Conservation (phyloP, 225 moss, liverwort and hornwort genomes). For the Anthoceros angustus region DNA sequence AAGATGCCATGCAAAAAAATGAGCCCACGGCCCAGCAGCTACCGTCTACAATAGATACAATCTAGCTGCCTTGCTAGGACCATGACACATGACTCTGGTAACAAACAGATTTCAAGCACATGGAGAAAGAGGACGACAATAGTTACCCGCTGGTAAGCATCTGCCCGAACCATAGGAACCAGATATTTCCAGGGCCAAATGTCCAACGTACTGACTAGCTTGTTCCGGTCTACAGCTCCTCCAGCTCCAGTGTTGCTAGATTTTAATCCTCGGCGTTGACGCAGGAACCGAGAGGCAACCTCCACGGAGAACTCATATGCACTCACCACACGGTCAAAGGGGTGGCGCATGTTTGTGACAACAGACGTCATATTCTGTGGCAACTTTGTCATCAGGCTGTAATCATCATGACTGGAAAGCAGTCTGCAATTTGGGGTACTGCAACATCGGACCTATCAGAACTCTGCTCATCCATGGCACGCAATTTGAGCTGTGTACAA, state of each 20-base stretch:
- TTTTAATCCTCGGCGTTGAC: slow-evolving; percentile 8
- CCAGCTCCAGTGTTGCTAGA: background rate
- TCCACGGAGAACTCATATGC: slow-evolving; percentile 52
- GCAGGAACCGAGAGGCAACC: slow-evolving; percentile 43
- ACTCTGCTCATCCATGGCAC: background rate
- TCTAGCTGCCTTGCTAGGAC: no score
- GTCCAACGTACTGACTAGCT: slow-evolving; percentile 46
- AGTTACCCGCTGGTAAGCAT: slow-evolving; percentile 38
- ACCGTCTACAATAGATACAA: no score
- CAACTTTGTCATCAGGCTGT: slow-evolving; percentile 36
- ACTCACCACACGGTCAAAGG: slow-evolving; percentile 49
- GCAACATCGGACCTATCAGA: slow-evolving; percentile 26
- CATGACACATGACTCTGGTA: no score
- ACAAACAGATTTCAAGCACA: no score
- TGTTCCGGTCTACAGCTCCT: slow-evolving; percentile 12
- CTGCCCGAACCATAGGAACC: slow-evolving; percentile 46
- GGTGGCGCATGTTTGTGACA: slow-evolving; percentile 40
- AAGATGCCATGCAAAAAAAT: no score
- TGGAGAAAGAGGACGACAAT: background rate
- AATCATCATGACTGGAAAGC: slow-evolving; percentile 45
- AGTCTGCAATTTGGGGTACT: slow-evolving; percentile 45
- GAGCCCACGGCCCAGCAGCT: no score
- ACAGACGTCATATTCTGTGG: slow-evolving; percentile 26
- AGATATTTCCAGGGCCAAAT: slow-evolving; percentile 64
- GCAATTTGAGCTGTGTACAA: background rate